phyloP scores from a whole-genome alignment of 116 monocot genomes.

The Thalassia testudinum region DNA sequence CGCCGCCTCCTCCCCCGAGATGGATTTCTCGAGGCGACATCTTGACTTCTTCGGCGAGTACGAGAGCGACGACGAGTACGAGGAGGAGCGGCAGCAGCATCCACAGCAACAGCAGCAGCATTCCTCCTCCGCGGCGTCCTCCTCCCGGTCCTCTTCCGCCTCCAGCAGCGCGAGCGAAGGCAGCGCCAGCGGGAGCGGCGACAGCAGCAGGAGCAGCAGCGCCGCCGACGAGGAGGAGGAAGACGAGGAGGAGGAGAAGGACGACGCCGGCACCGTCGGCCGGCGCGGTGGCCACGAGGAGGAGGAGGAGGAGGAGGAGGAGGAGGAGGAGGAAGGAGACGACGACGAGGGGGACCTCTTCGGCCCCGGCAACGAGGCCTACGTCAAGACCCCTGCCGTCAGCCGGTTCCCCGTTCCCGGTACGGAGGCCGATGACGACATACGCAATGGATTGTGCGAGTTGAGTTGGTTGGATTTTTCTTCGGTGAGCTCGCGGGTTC shows the following conservation, averaged over 20 bases:
- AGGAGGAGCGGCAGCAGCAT: constrained; percentile 5
- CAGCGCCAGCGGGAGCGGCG: constrained; percentile 11
- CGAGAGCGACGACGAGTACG: constrained; percentile 28
- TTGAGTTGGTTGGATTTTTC: background rate
- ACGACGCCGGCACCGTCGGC: constrained; percentile 3
- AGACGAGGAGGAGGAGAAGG: constrained; percentile 1
- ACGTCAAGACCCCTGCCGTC: constrained; percentile 38
- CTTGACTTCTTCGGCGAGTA: constrained; percentile 68
- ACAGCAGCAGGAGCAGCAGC: constrained; percentile 4
- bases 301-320: constrained; percentile 2
- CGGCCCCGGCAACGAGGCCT: constrained; percentile 82
- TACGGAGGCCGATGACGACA: too few species aligned
- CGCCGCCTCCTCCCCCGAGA: constrained; percentile 4
- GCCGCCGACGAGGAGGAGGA: constrained; percentile 8
- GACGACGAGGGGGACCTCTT: constrained; percentile 69
- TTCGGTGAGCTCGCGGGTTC: background rate
- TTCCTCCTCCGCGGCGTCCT: constrained; percentile 39
- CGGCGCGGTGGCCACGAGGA: constrained; percentile 10
- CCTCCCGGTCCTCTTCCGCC: constrained; percentile 42
- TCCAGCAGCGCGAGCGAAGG: constrained; percentile 15
- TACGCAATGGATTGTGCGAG: background rate
- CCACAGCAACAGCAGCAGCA: too few species aligned
- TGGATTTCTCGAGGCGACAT: constrained; percentile 64
- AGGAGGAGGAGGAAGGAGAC: constrained; percentile 2
- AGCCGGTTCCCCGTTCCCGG: constrained; percentile 67